Base-by-base conservation (phyloP, 352 stramenopile species). In the Thalassiosira hispida region DNA sequence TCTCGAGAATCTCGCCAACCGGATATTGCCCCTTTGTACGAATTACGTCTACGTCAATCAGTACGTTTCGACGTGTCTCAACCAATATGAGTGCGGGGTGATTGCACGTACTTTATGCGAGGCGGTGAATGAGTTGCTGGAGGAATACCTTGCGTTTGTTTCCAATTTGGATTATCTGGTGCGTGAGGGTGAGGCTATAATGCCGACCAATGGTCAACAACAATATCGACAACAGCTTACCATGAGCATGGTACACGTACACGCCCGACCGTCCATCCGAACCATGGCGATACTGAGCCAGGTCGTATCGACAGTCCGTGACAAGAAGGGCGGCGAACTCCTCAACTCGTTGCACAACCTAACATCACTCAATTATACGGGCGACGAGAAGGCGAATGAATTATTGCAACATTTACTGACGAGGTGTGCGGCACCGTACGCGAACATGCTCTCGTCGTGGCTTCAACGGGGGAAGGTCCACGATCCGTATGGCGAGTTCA, bases 51-150 rank as follows among this genome's bases (percentile, higher is more conserved):
- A 66, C n/a, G 84, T 94, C 0, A 78, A 83, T 42, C 57, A 84
- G 27, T 92, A 92, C 67, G 53, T 94, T 12, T 33, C 27, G 11
- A 70, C 69, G 3, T 74, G 74, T 46, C 55, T 85, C 25, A 64
- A 69, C 29, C 56, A 80, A 38, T 91, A 91, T 59, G 96, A 98
- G 81, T 97, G 96, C 73, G 96, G 96, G 0, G 91, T 96, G 84
- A 95, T 98, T 9, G 97, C 95, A 40, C 96, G 98, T 81, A 95
- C 96, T 7, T 94, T 98, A 56, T 97, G 94, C 44, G 96, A 96
- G 29, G 95, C 94, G 9, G 83, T 98, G 8, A 97, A 97, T 71
- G 83, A 90, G 4, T 80, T 98, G 12, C 59, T 98, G 35, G 95
- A 96, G 68, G 95, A 98, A 72, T 98, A 98, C 84, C 93, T 94